Percentiles rank a stretch among this genome's conserved stretches.
Conservation (phyloP, 1,284 basidiomycete species). For the Irpex sp. region DNA sequence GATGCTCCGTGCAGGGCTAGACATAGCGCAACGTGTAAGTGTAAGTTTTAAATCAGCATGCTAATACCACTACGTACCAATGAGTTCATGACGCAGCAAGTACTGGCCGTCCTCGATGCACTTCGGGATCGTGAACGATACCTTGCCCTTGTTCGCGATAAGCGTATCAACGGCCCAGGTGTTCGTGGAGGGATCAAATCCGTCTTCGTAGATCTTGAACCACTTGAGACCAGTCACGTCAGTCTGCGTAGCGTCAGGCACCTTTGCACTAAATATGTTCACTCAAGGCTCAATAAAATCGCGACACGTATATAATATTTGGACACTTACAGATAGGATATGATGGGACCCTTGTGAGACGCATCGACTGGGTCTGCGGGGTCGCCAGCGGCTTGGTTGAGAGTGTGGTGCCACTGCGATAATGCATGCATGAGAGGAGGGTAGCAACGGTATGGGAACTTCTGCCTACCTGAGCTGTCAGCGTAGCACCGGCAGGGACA, state of each 20-base stretch:
- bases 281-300: neutral
- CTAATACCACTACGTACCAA: slow-evolving; percentile 32
- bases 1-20: slow-evolving; percentile 40
- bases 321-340: slow-evolving; percentile 48
- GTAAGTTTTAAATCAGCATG: neutral
- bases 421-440: neutral
- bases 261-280: slow-evolving; percentile 35
- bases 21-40: neutral
- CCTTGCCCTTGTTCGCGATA: slow-evolving; percentile 50
- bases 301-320: neutral
- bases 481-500: slow-evolving; percentile 45
- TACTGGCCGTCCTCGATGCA: slow-evolving; percentile 49
- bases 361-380: slow-evolving; percentile 48
- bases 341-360: slow-evolving; percentile 49
- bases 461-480: slow-evolving; percentile 33
- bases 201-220: slow-evolving; percentile 52
- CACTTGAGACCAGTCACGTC: slow-evolving; percentile 50
- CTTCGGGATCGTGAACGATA: slow-evolving; percentile 46
- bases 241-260: slow-evolving; percentile 40
- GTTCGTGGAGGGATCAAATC: slow-evolving; percentile 28
- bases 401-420: slow-evolving; percentile 22
- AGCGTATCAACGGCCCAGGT: slow-evolving; percentile 47
- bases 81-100: slow-evolving; percentile 49
- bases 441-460: neutral
- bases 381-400: slow-evolving; percentile 41